A percentile compares a stretch with the other conserved stretches of the same genome.
These are phyloP conservation scores for Phytomonas francai DNA, from an alignment of 208 protist genomes.

Conservation along the genomic window DNA sequence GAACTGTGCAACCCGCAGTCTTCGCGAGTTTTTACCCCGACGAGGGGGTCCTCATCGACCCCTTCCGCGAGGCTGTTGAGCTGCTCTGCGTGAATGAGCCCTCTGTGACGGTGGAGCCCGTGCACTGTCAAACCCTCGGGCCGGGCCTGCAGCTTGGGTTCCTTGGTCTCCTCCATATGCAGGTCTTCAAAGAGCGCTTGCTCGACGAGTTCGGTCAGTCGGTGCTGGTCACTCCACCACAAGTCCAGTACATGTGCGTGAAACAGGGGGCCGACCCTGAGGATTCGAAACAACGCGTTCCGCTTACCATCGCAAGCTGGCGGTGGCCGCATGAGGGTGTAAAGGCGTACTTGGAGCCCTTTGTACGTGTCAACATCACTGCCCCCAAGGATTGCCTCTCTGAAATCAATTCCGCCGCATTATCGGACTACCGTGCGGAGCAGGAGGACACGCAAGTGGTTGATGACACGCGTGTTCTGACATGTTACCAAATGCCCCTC, in stretches of 20 bases:
- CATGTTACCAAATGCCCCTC: slow-evolving; percentile 90
- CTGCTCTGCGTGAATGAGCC: slow-evolving; percentile 94
- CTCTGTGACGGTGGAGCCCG: slow-evolving; percentile 74
- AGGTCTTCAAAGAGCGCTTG: slow-evolving; percentile 95
- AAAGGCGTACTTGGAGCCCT: slow-evolving; percentile 83
- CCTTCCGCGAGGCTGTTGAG: slow-evolving; percentile 88
- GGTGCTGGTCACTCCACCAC: slow-evolving; percentile 92
- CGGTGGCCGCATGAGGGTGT: slow-evolving; percentile 79
- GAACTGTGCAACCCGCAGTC: slow-evolving; percentile 86
- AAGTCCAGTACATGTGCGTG: slow-evolving; percentile 88
- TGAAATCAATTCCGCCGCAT: slow-evolving; percentile 73
- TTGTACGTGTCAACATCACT: slow-evolving; percentile 83
- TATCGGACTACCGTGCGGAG: slow-evolving; percentile 56
- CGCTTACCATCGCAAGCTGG: slow-evolving; percentile 73
- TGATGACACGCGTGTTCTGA: slow-evolving; percentile 59
- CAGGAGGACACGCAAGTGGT: slow-evolving; percentile 65
- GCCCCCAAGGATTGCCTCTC: slow-evolving; percentile 87
- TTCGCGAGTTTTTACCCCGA: slow-evolving; percentile 95
- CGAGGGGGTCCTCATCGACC: slow-evolving; percentile 75
- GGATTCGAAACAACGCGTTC: slow-evolving; percentile 22
- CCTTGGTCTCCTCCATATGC: slow-evolving; percentile 97
- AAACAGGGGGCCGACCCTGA: slow-evolving; percentile 19
- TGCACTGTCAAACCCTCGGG: slow-evolving; percentile 87
- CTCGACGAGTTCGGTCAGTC: slow-evolving; percentile 87
- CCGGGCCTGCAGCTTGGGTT: slow-evolving; percentile 94